A percentile compares a stretch with the other conserved stretches of the same genome.
phyloP scores from a whole-genome alignment of 129 eudicot species.

The Scalesia atractyloides region DNA sequence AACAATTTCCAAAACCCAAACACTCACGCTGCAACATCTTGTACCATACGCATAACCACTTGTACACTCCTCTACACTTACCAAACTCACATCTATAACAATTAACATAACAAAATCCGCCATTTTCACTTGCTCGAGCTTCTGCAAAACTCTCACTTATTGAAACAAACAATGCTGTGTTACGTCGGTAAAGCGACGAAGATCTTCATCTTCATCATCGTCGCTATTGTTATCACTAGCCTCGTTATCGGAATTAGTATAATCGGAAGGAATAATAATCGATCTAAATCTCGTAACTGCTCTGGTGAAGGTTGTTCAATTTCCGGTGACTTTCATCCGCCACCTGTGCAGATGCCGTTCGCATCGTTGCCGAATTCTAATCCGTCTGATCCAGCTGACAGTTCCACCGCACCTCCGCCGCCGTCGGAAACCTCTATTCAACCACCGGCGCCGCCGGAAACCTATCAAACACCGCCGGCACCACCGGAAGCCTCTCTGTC shows the following conservation, averaged over 20 bases:
- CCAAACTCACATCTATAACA: neutral
- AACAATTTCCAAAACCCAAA: no score
- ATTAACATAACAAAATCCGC: constrained; percentile 23
- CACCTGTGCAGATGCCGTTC: constrained; percentile 34
- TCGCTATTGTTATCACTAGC: constrained; percentile 53
- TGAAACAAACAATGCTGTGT: constrained; percentile 47
- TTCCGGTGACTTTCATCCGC: constrained; percentile 28
- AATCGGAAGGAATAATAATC: constrained; percentile 33
- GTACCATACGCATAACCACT: neutral
- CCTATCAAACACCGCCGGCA: constrained; percentile 22
- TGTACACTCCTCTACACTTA: neutral
- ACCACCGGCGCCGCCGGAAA: constrained; percentile 13
- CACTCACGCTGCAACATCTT: neutral
- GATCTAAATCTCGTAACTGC: constrained; percentile 50
- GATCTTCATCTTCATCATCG: constrained; percentile 86
- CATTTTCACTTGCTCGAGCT: constrained; percentile 19
- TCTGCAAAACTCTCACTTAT: constrained; percentile 19
- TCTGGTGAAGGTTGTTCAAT: constrained; percentile 43
- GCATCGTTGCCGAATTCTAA: constrained; percentile 27
- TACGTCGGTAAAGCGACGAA: constrained; percentile 96
- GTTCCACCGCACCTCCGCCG: constrained; percentile 29
- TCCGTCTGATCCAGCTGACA: constrained; percentile 39
- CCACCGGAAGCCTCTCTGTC: neutral
- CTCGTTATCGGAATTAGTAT: constrained; percentile 63
- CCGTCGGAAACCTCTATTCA: neutral